Conservation (phyloP, 345 rosid genomes). For the Populus tremula region DNA sequence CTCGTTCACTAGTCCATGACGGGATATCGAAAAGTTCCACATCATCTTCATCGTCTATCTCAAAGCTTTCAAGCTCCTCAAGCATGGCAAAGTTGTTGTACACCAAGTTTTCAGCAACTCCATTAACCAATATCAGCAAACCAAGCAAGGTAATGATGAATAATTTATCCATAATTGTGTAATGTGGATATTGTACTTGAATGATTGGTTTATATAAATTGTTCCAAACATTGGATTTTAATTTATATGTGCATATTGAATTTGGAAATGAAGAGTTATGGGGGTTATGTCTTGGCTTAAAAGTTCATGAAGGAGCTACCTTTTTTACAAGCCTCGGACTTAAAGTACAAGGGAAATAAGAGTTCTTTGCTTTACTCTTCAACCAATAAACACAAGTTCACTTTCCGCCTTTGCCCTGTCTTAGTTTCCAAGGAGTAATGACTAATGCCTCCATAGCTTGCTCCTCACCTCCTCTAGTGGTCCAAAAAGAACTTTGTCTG, state of each 20-base stretch:
- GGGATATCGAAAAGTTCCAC: conserved; percentile 39
- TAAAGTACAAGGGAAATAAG: conserved; percentile 77
- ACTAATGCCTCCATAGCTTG: not conserved
- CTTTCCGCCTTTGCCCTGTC: not conserved
- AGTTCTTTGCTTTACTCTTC: conserved; percentile 80
- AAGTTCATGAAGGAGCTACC: conserved; percentile 70
- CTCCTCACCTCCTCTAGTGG: not conserved
- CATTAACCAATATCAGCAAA: conserved; percentile 48
- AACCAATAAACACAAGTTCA: conserved; percentile 32
- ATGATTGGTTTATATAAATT: conserved; percentile 43
- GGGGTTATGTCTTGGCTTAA: conserved; percentile 79
- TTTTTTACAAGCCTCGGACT: conserved; percentile 60
- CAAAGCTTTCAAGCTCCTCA: conserved; percentile 54
- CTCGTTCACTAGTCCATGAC: conserved; percentile 50
- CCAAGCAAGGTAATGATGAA: conserved; percentile 47
- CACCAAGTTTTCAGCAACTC: conserved; percentile 40
- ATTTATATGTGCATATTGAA: conserved; percentile 55
- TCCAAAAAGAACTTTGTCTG: not conserved
- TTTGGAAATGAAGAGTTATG: conserved; percentile 44
- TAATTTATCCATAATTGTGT: conserved; percentile 47
- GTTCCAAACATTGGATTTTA: conserved; percentile 32
- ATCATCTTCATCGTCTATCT: conserved; percentile 51
- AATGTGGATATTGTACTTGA: conserved; percentile 29
- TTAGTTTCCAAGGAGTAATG: not conserved
- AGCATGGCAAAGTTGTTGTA: conserved; percentile 44